Evolutionary conservation across 306 rosid genomes (phyloP), one percentile per base, ranked within the genome.

Genomic region (Erythrophleum fordii): DNA sequence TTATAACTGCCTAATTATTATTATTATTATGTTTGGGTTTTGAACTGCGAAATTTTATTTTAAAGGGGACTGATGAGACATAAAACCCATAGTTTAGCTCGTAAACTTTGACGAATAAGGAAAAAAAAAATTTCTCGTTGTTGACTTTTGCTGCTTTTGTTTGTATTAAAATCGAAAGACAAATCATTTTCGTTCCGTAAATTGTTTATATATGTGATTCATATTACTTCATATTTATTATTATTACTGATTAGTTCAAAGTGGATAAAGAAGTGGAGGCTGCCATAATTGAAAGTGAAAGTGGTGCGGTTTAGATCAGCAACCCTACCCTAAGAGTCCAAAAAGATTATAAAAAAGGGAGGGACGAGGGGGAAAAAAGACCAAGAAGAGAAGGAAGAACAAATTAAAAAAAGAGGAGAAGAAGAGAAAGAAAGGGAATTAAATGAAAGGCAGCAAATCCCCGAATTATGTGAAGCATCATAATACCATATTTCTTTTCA

Each of bases 391-490:
- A 48, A 49, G 4, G 68, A 78, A 23, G 76, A 81, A 56, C 51
- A 12, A 11, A 11, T 12, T 5, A 18, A 60, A 20, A 42, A 55
- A 70, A 14, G 37, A 46, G 25, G n/a, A 55, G 20, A 49, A 75
- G 12, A 17, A 8, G 10, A 18, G 12, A 73, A 53, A 66, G 48
- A 5, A 75, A 80, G 61, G 62, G n/a, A n/a, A n/a, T n/a, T n/a
- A n/a, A n/a, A n/a, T n/a, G 51, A 61, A 72, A 60, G 77, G 46
- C 51, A 44, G 76, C 73, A 82, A 81, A 85, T 85, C 83, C 78
- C 86, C 72, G 69, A 81, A 81, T 78, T 74, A 82, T 75, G 69
- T 79, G 80, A 86, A 86, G 82, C 69, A 75, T 79, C 64, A 81
- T 49, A 77, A 73, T 78, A 64, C 8, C 53, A 77, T 23, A 23